A percentile compares a stretch with the other conserved stretches of the same genome.
Evolutionary conservation across 305 asterid species (phyloP).

Genomic region (Solanum chacoense): DNA sequence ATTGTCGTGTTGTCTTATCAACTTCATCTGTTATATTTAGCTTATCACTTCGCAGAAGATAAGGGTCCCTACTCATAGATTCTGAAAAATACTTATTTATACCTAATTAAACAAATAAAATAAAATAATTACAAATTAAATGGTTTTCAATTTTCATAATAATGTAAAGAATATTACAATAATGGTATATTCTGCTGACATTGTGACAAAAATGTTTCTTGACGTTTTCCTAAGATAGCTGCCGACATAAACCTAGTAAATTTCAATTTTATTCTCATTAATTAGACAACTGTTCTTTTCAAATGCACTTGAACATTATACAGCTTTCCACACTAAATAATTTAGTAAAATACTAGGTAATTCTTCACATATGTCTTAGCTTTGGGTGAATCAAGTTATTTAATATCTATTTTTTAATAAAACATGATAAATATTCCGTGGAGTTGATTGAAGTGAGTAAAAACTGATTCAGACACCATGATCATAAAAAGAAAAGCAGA

Average conservation of each 20-base stretch:
- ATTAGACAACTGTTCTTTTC: too few relatives aligned
- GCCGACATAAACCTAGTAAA: not conserved
- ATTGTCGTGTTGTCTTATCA: not conserved
- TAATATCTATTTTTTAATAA: too few relatives aligned
- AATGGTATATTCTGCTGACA: not conserved
- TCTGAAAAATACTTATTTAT: not conserved
- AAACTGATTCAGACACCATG: fast-evolving
- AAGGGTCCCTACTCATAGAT: not conserved
- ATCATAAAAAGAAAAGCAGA: too few relatives aligned
- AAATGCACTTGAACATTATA: not conserved
- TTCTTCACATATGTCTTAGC: not conserved
- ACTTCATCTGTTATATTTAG: not conserved
- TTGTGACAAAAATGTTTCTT: not conserved
- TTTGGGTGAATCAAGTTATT: fast-evolving
- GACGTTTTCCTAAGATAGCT: not conserved
- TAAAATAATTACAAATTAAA: not conserved
- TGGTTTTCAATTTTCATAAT: not conserved
- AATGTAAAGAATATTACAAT: not conserved
- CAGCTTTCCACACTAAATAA: not conserved
- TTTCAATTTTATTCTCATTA: not conserved
- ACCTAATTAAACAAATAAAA: not conserved
- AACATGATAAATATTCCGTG: too few relatives aligned
- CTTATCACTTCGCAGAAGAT: not conserved
- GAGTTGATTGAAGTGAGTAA: fast-evolving
- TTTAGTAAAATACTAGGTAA: fast-evolving